phyloP scores from a whole-genome alignment of 1,284 basidiomycete species.

The Papiliotrema fonsecae region DNA sequence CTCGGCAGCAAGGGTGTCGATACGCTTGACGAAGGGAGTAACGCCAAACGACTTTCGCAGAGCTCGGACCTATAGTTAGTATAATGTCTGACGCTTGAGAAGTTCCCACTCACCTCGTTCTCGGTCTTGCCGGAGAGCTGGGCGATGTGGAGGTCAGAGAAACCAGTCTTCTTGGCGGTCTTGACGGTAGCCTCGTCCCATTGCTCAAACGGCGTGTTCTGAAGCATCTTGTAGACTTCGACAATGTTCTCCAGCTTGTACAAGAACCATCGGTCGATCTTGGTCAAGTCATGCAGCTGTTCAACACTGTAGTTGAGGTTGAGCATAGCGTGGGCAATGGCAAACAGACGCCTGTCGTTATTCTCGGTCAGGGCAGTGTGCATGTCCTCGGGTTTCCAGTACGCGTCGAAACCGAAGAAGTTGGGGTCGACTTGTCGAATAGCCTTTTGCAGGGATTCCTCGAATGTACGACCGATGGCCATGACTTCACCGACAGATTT shows the following conservation, averaged over 20 bases:
- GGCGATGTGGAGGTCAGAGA: slow-evolving; percentile 90
- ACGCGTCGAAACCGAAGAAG: slow-evolving; percentile 58
- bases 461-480: slow-evolving; percentile 98
- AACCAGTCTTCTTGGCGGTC: slow-evolving; percentile 85
- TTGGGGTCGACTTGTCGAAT: slow-evolving; percentile 94
- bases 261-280: slow-evolving; percentile 99
- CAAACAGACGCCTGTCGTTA: slow-evolving; percentile 88
- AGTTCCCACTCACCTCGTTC: slow-evolving; percentile 46
- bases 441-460: slow-evolving; percentile 98
- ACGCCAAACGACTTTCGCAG: slow-evolving; percentile 81
- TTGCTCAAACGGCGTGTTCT: slow-evolving; percentile 63
- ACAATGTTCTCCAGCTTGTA: slow-evolving; percentile 91
- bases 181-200: slow-evolving; percentile 63
- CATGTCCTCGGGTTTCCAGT: slow-evolving; percentile 71
- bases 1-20: slow-evolving; percentile 98
- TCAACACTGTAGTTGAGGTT: slow-evolving; percentile 88
- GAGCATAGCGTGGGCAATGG: slow-evolving; percentile 87
- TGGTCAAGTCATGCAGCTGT: slow-evolving; percentile 84
- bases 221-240: slow-evolving; percentile 68
- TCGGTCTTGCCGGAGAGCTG: slow-evolving; percentile 67
- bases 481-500: slow-evolving; percentile 99
- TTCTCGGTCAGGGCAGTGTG: slow-evolving; percentile 63
- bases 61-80: slow-evolving; percentile 59
- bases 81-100: too few species aligned
- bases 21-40: slow-evolving; percentile 97